These are phyloP conservation scores for Apiotrichum porosum DNA, from an alignment of 1,284 basidiomycete species.

Conservation along the genomic window DNA sequence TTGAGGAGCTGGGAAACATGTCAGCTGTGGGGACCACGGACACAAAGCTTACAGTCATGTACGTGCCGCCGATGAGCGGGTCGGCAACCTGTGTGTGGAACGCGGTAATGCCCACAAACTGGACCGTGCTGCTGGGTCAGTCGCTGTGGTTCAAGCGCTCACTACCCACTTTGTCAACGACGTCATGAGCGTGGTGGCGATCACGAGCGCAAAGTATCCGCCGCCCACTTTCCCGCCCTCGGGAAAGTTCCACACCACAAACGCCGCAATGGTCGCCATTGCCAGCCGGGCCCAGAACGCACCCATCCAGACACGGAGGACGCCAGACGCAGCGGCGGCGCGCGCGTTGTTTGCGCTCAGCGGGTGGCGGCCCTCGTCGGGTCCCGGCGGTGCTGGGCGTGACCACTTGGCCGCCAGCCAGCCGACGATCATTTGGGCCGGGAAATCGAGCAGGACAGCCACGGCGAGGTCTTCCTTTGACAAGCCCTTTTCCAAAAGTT, in stretches of 20 bases:
- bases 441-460: constrained; percentile 94
- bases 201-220: constrained; percentile 75
- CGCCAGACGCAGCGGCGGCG: constrained; percentile 55
- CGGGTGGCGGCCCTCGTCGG: constrained; percentile 24
- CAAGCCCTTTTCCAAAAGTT: constrained; percentile 95
- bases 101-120: constrained; percentile 96
- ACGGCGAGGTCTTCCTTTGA: constrained; percentile 92
- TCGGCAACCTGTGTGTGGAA: constrained; percentile 98
- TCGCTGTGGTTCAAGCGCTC: neutral
- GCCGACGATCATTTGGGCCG: constrained; percentile 92
- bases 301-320: constrained; percentile 78
- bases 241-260: constrained; percentile 83
- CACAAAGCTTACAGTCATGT: constrained; percentile 98
- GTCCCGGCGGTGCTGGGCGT: constrained; percentile 34
- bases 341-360: constrained; percentile 19
- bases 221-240: constrained; percentile 26
- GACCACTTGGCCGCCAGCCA: constrained; percentile 96
- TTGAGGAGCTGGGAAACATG: no score
- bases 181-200: constrained; percentile 72
- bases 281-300: constrained; percentile 90
- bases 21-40: constrained; percentile 52
- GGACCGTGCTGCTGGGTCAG: constrained; percentile 83
- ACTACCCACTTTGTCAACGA: constrained; percentile 73
- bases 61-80: constrained; percentile 93
- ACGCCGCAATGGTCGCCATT: constrained; percentile 61